Evolutionary conservation across 2,329 filamentous ascomycete species (phyloP).

Genomic region (Raffaelea albimanens): DNA sequence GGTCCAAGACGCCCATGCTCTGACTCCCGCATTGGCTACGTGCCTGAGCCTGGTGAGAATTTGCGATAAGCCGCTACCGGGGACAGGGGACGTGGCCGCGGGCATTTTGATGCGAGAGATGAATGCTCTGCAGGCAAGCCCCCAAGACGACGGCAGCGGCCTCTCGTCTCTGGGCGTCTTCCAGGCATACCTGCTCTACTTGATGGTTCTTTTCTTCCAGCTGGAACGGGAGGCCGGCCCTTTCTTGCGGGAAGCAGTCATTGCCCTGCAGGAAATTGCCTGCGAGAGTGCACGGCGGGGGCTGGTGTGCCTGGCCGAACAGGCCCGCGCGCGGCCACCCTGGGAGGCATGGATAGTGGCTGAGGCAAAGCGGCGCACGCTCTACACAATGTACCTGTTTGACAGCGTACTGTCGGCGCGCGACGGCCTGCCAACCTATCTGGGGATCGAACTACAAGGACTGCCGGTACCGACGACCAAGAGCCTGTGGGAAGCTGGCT

Average conservation of each 20-base stretch:
- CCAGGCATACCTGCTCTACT: slow-evolving; percentile 45
- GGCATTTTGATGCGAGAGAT: slow-evolving; percentile 32
- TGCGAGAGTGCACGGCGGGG: slow-evolving; percentile 28
- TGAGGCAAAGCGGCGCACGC: slow-evolving; percentile 40
- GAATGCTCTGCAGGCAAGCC: slow-evolving; percentile 23
- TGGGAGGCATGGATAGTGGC: slow-evolving; percentile 47
- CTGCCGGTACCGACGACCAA: slow-evolving; percentile 32
- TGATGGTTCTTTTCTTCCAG: slow-evolving; percentile 22
- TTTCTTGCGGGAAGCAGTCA: slow-evolving; percentile 32
- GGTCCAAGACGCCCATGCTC: slow-evolving; percentile 14
- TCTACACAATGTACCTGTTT: slow-evolving; percentile 44
- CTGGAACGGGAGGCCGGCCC: slow-evolving; percentile 1
- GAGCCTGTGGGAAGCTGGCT: slow-evolving; percentile 30
- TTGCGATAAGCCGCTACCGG: slow-evolving; percentile 2
- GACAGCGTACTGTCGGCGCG: slow-evolving; percentile 36
- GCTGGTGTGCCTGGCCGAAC: slow-evolving; percentile 33
- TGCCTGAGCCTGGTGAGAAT: not conserved
- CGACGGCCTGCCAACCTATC: slow-evolving; percentile 33
- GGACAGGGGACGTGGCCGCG: slow-evolving; percentile 21
- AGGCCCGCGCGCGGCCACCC: slow-evolving; percentile 23
- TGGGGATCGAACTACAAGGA: slow-evolving; percentile 37
- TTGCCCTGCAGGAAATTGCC: slow-evolving; percentile 41
- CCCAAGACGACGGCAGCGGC: slow-evolving; percentile 19
- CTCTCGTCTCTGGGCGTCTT: slow-evolving; percentile 28
- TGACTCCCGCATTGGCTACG: slow-evolving; percentile 6